phyloP scores from a whole-genome alignment of 108 stramenopile species.

The Epithemia pelagica region DNA sequence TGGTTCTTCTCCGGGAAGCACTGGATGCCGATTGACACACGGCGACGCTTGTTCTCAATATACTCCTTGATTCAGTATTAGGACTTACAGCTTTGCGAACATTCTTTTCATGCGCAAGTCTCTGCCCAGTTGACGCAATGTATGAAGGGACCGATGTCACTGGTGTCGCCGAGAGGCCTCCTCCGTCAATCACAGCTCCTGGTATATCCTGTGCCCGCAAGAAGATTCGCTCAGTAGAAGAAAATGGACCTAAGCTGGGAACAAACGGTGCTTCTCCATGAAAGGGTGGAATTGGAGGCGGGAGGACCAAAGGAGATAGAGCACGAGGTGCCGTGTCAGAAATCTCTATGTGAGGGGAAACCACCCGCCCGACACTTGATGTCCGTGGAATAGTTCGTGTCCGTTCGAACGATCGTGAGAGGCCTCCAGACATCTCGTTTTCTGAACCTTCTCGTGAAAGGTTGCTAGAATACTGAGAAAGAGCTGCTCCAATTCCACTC shows the following conservation, averaged over 20 bases:
- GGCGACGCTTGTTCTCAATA: too few species aligned
- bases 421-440: not conserved
- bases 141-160: too few species aligned
- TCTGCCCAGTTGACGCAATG: too few species aligned
- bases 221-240: not conserved
- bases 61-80: too few species aligned
- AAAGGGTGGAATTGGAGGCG: constrained; percentile 1
- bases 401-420: not conserved
- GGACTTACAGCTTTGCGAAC: too few species aligned
- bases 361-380: not conserved
- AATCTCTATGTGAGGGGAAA: not conserved
- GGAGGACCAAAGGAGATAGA: constrained; percentile 3
- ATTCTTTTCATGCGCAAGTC: too few species aligned
- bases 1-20: not conserved
- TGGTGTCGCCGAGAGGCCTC: too few species aligned
- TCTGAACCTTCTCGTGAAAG: not conserved
- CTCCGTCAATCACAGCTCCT: too few species aligned
- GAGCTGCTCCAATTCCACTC: constrained; percentile 25
- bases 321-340: not conserved
- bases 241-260: not conserved
- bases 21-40: too few species aligned
- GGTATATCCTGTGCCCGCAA: not conserved
- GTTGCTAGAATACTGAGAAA: constrained; percentile 22
- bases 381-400: not conserved
- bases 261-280: not conserved